Evolutionary conservation across 805 yeast species (phyloP), one percentile per base, ranked within the genome.

Genomic region (Hanseniaspora lachancei): DNA sequence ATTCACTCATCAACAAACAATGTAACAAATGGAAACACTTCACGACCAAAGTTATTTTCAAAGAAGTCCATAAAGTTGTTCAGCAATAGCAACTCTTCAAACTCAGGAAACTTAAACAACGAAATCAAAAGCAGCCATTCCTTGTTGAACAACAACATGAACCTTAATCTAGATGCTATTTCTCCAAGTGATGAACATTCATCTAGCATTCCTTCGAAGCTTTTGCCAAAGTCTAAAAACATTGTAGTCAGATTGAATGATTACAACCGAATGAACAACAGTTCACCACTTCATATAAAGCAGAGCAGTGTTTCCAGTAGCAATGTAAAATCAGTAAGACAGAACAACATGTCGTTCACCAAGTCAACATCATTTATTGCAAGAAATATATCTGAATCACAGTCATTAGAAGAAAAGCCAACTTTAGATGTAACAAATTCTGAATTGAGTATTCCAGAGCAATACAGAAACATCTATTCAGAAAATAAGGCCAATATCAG

Each of bases 231-330:
- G 29, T 20, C 49, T 8, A 51, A 51, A 38, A 51, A 51, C 29
- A 51, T 51, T 35, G 55, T 51, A 3, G 55, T 51, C 2, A 51
- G 55, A 38, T 38, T 51, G 39, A 38, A 51, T 20, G 55, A 51
- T 38, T 51, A 43, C 36, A 50, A 50, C n/a, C 21, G 42, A 32
- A 21, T 47, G 13, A 20, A 18, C 6, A 46, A 34, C 40, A 46
- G 21, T 10, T 18, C 49, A 13, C 49, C 49, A 6, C 16, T 32
- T n/a, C 49, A 46, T 34, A 34, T 34, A 7, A 32, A 29, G 18
- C 49, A 46, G 16, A 51, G 24, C 23, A 51, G 49, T 35, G n/a
- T 51, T 10, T 50, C 54, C 5, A 34, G 44, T 35, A 38, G 29
- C 16, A 24, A 24, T 18, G 18, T 43, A 5, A 41, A 27, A 9